Evolutionary conservation across 2,329 filamentous ascomycete genomes (phyloP).

Genomic region (Fusarium brachygibbosum): DNA sequence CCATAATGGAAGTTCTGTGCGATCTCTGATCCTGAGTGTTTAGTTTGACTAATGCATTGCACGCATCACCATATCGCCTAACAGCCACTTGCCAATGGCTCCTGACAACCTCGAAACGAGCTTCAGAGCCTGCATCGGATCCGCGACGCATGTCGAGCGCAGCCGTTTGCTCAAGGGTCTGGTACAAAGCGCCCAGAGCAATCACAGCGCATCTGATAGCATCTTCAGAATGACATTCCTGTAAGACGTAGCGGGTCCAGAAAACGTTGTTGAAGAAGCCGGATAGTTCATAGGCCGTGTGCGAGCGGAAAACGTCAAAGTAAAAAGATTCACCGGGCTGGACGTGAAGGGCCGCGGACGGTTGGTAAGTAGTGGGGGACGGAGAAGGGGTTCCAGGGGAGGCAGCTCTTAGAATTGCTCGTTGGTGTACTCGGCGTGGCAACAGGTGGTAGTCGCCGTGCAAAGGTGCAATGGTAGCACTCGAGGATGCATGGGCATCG

Average conservation of each 20-base stretch:
- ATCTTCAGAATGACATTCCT: constrained; percentile 72
- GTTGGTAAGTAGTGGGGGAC: constrained; percentile 57
- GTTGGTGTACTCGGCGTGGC: constrained; percentile 51
- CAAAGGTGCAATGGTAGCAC: constrained; percentile 29
- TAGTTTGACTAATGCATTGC: constrained; percentile 63
- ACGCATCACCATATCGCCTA: constrained; percentile 70
- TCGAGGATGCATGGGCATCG: constrained; percentile 37
- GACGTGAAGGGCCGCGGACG: constrained; percentile 62
- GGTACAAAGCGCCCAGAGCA: constrained; percentile 75
- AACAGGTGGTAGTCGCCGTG: constrained; percentile 49
- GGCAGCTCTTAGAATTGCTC: constrained; percentile 35
- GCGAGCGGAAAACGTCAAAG: constrained; percentile 72
- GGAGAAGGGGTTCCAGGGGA: constrained; percentile 46
- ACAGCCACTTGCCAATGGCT: constrained; percentile 72
- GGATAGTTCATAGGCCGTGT: constrained; percentile 73
- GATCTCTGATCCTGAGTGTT: constrained; percentile 60
- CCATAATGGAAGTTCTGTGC: constrained; percentile 71
- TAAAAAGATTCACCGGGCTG: constrained; percentile 68
- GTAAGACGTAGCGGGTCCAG: constrained; percentile 73
- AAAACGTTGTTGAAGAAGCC: constrained; percentile 77
- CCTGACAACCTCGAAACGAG: constrained; percentile 53
- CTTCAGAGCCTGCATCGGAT: constrained; percentile 28
- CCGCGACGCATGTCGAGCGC: constrained; percentile 60
- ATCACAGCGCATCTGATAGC: constrained; percentile 75
- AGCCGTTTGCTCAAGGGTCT: constrained; percentile 71